phyloP scores from a whole-genome alignment of 768 basidiomycete species.

The Boletus reticulatus region DNA sequence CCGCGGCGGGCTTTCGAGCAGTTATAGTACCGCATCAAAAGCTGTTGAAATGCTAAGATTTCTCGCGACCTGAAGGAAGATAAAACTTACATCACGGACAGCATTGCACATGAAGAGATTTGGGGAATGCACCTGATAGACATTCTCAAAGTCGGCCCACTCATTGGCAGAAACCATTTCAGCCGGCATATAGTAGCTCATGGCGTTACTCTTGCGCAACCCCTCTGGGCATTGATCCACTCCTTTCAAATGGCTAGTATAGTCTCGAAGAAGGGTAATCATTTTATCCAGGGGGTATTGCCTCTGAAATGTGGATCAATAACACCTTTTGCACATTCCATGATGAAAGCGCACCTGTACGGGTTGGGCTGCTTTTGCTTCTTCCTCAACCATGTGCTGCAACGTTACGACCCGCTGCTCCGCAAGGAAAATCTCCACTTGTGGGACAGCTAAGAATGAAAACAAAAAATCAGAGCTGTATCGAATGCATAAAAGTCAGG shows the following conservation, averaged over 20 bases:
- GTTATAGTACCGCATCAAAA: constrained; percentile 87
- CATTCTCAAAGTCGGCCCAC: constrained; percentile 83
- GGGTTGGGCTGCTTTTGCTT: constrained; percentile 1
- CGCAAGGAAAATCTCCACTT: constrained; percentile 64
- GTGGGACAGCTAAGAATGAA: constrained; percentile 48
- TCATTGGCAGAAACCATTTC: constrained; percentile 67
- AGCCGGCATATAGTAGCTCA: constrained; percentile 63
- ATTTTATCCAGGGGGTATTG: constrained; percentile 41
- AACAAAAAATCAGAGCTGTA: background rate
- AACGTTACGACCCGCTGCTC: constrained; percentile 54
- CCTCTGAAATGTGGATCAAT: constrained; percentile 19
- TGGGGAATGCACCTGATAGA: constrained; percentile 88
- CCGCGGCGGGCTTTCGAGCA: constrained; percentile 73
- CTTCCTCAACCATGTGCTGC: constrained; percentile 17
- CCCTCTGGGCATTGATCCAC: constrained; percentile 38
- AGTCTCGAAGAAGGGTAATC: constrained; percentile 58
- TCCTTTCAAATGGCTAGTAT: constrained; percentile 52
- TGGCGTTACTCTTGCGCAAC: constrained; percentile 32
- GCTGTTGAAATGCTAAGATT: constrained; percentile 41
- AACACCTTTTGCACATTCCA: background rate
- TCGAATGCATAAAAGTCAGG: background rate
- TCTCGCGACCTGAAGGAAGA: background rate
- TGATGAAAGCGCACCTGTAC: constrained; percentile 14
- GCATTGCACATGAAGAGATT: constrained; percentile 74
- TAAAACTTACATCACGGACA: constrained; percentile 67